These are phyloP conservation scores for Aspergillus leporis DNA, from an alignment of 495 filamentous ascomycete species.

Conservation along the genomic window DNA sequence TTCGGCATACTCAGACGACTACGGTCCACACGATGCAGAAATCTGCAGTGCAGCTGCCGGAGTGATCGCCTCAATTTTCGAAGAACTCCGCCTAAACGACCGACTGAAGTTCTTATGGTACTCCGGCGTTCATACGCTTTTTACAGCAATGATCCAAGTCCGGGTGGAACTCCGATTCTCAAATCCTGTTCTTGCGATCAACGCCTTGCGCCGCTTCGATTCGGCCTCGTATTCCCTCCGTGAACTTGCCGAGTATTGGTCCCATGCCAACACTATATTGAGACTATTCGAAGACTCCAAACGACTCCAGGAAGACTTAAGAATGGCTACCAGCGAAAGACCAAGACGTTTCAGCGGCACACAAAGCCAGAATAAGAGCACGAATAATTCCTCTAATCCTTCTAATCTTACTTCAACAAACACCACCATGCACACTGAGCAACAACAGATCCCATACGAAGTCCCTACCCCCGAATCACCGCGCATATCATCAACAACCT, in stretches of 20 bases:
- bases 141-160: constrained; percentile 53
- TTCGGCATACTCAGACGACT: constrained; percentile 47
- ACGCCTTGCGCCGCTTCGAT: constrained; percentile 49
- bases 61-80: constrained; percentile 51
- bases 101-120: constrained; percentile 50
- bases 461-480: constrained; percentile 39
- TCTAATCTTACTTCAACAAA: not conserved
- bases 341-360: constrained; percentile 34
- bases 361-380: constrained; percentile 14
- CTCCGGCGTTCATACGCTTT: constrained; percentile 47
- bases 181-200: constrained; percentile 51
- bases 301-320: constrained; percentile 47
- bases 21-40: constrained; percentile 45
- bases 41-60: constrained; percentile 49
- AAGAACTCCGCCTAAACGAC: constrained; percentile 50
- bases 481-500: constrained; percentile 23
- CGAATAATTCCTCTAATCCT: constrained; percentile 3
- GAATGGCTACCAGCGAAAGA: constrained; percentile 38
- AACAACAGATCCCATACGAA: constrained; percentile 33
- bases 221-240: constrained; percentile 48
- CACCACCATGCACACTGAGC: constrained; percentile 22
- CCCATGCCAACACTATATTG: constrained; percentile 47
- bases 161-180: constrained; percentile 51
- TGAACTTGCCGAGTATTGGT: constrained; percentile 47
- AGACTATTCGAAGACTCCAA: constrained; percentile 50